A percentile compares a stretch with the other conserved stretches of the same genome.
Conservation (phyloP, 179 eudicot species). For the Sideroxylon spinosum region DNA sequence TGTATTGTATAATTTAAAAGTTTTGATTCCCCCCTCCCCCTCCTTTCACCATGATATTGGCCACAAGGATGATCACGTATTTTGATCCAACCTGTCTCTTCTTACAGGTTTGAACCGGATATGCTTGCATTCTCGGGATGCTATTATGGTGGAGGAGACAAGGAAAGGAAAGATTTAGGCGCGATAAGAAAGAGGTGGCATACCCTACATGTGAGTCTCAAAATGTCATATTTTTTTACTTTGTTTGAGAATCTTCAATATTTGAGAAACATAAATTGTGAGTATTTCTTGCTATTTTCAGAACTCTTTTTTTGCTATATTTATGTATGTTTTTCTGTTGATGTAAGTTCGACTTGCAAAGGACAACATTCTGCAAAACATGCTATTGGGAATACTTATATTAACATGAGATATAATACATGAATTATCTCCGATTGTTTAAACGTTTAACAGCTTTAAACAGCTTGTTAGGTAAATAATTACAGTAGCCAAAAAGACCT, state of each 20-base stretch:
- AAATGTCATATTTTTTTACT: slow-evolving; percentile 8
- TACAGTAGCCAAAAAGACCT: neutral
- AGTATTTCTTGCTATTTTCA: neutral
- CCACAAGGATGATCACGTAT: slow-evolving; percentile 5
- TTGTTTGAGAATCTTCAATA: neutral
- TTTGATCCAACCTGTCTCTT: slow-evolving; percentile 22
- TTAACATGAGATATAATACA: neutral
- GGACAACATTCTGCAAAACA: too few relatives aligned
- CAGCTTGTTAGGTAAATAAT: neutral
- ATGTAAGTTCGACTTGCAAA: neutral
- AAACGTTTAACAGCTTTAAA: neutral
- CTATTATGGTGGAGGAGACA: slow-evolving; percentile 96
- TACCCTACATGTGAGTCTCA: slow-evolving; percentile 79
- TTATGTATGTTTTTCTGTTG: neutral
- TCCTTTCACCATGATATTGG: neutral
- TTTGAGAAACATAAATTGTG: neutral
- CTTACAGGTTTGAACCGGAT: slow-evolving; percentile 91
- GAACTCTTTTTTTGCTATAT: neutral
- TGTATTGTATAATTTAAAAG: neutral
- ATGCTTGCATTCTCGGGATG: slow-evolving; percentile 99
- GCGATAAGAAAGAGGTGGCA: slow-evolving; percentile 91
- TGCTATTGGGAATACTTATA: neutral
- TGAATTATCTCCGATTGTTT: neutral
- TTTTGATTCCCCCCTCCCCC: neutral
- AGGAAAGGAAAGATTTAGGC: slow-evolving; percentile 74